phyloP scores from a whole-genome alignment of 73 alveolate genomes.

The Effrenium voratum region DNA sequence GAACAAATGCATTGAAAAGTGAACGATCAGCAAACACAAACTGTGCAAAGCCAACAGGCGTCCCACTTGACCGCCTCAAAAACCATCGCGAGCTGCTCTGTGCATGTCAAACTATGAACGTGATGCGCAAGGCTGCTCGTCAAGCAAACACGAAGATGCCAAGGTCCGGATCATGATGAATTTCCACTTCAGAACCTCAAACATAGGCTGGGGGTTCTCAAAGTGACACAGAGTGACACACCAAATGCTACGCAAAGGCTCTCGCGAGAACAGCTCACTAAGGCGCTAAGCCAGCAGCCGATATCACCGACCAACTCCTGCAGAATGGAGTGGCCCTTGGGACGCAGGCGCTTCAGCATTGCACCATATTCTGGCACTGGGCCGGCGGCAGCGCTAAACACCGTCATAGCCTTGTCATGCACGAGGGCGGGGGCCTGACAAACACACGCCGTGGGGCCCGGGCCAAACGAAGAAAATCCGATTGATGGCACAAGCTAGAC shows the following conservation, averaged over 20 bases:
- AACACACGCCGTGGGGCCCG: too few species aligned
- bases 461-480: too few species aligned
- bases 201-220: too few species aligned
- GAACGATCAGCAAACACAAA: too few species aligned
- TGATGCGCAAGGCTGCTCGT: neutral
- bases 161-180: constrained; percentile 82
- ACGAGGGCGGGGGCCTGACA: constrained; percentile 69
- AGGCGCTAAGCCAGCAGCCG: constrained; percentile 13
- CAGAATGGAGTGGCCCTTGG: constrained; percentile 72
- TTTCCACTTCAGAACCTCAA: constrained; percentile 80
- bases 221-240: neutral
- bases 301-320: constrained; percentile 79
- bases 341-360: neutral
- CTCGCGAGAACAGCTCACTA: neutral
- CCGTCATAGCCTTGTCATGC: constrained; percentile 69
- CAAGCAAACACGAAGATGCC: neutral
- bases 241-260: neutral
- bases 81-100: too few species aligned
- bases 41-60: too few species aligned
- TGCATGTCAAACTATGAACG: too few species aligned
- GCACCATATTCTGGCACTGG: neutral
- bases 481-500: too few species aligned
- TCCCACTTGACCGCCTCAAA: too few species aligned
- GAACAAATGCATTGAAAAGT: too few species aligned
- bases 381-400: constrained; percentile 41